A percentile compares a stretch with the other conserved stretches of the same genome.
Conservation (phyloP, 371 early-diverging fungal species). For the Mucor plumbeus region DNA sequence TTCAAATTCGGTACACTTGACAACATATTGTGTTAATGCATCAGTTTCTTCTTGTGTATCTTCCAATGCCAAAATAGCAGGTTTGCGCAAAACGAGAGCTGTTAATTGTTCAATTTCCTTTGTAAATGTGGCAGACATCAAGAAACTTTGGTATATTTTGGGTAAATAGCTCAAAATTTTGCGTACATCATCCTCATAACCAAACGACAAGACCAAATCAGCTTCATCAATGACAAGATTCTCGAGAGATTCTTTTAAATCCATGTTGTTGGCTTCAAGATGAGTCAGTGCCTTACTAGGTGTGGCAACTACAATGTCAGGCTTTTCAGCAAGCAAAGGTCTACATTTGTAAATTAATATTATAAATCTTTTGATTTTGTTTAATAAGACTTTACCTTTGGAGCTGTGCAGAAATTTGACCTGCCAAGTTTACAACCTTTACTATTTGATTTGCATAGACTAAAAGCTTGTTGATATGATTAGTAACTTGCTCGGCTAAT, state of each 20-base stretch:
- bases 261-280: conserved; percentile 66
- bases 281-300: conserved; percentile 81
- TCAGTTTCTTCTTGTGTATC: conserved; percentile 73
- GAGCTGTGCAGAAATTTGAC: conserved; percentile 63
- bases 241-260: conserved; percentile 67
- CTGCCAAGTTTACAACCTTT: conserved; percentile 74
- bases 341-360: conserved; percentile 32
- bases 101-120: conserved; percentile 86
- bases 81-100: conserved; percentile 83
- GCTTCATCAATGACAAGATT: conserved; percentile 96
- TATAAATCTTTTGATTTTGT: neutral
- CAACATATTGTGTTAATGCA: conserved; percentile 77
- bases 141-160: conserved; percentile 84
- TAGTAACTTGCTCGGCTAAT: conserved; percentile 91
- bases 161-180: conserved; percentile 76
- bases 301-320: conserved; percentile 86
- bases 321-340: conserved; percentile 81
- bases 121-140: conserved; percentile 91
- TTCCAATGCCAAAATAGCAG: conserved; percentile 81
- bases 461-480: conserved; percentile 73
- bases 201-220: conserved; percentile 91
- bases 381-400: conserved; percentile 55
- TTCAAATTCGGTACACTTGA: conserved; percentile 79
- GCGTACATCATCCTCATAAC: conserved; percentile 86
- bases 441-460: conserved; percentile 74